phyloP scores from a whole-genome alignment of 2,329 filamentous ascomycete species.

The Fusarium zealandicum region DNA sequence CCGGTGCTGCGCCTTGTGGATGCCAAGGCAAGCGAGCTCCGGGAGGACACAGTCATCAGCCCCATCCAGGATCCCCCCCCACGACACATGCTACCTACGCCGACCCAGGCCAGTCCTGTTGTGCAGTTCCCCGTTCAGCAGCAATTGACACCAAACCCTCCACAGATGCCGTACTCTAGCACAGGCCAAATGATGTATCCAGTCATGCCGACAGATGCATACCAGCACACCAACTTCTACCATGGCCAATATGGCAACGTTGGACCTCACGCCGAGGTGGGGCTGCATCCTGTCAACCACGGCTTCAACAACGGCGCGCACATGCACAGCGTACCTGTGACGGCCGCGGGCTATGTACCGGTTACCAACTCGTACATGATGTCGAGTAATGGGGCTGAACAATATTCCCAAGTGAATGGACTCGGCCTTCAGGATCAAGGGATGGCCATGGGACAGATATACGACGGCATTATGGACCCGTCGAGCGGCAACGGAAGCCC shows the following conservation, averaged over 20 bases:
- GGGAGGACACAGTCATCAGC: conserved; percentile 71
- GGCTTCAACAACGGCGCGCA: conserved; percentile 34
- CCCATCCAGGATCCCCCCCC: conserved; percentile 63
- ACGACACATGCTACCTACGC: conserved; percentile 44
- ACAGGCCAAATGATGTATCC: conserved; percentile 39
- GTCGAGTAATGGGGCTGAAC: conserved; percentile 40
- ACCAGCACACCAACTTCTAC: conserved; percentile 38
- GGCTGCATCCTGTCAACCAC: conserved; percentile 39
- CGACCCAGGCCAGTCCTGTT: conserved; percentile 32
- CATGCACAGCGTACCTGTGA: conserved; percentile 39
- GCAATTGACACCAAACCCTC: conserved; percentile 27
- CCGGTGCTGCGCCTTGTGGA: conserved; percentile 73
- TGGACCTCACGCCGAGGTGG: conserved; percentile 36
- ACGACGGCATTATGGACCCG: conserved; percentile 44
- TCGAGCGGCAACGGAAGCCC: conserved; percentile 47
- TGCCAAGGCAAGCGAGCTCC: conserved; percentile 54
- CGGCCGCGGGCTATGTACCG: conserved; percentile 37
- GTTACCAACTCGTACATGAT: conserved; percentile 39
- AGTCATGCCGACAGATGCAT: conserved; percentile 39
- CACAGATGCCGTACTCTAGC: conserved; percentile 30
- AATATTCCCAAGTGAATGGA: conserved; percentile 45
- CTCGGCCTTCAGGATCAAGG: conserved; percentile 44
- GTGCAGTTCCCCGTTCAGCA: conserved; percentile 36
- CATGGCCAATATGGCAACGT: conserved; percentile 41
- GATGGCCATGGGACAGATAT: conserved; percentile 42